Conservation (phyloP, 208 protist species). For the Herpetomonas tarakana region DNA sequence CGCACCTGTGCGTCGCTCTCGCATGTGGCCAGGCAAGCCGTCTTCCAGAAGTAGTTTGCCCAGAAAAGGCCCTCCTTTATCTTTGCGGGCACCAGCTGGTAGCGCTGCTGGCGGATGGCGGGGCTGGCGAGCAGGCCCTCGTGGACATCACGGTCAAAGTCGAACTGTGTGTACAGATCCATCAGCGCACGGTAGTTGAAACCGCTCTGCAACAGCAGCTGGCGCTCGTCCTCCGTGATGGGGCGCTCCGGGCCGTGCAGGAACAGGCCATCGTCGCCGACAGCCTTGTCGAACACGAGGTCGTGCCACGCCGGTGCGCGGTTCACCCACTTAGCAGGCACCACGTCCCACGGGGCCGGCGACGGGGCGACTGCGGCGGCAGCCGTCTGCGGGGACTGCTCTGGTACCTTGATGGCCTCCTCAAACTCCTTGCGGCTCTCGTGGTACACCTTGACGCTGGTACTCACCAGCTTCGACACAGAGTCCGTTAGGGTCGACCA, state of each 20-base stretch:
- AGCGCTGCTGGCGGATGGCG: constrained; percentile 52
- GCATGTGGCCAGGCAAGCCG: constrained; percentile 57
- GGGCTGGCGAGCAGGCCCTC: constrained; percentile 41
- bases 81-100: constrained; percentile 58
- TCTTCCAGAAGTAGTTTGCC: constrained; percentile 85
- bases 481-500: constrained; percentile 56
- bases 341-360: constrained; percentile 50
- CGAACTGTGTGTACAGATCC: constrained; percentile 33
- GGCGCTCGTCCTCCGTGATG: constrained; percentile 44
- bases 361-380: not conserved
- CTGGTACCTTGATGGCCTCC: constrained; percentile 1
- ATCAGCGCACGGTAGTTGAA: constrained; percentile 37
- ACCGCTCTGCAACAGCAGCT: constrained; percentile 54
- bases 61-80: constrained; percentile 80
- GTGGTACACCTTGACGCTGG: constrained; percentile 35
- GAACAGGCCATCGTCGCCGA: constrained; percentile 56
- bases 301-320: constrained; percentile 50
- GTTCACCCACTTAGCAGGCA: constrained; percentile 52
- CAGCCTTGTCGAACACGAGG: constrained; percentile 40
- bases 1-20: constrained; percentile 54
- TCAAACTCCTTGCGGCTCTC: constrained; percentile 44
- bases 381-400: not conserved
- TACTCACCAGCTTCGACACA: constrained; percentile 41
- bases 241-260: constrained; percentile 49
- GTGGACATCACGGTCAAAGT: constrained; percentile 65